Conservation (phyloP, 2,329 filamentous ascomycete species). For the Penicillium freii region DNA sequence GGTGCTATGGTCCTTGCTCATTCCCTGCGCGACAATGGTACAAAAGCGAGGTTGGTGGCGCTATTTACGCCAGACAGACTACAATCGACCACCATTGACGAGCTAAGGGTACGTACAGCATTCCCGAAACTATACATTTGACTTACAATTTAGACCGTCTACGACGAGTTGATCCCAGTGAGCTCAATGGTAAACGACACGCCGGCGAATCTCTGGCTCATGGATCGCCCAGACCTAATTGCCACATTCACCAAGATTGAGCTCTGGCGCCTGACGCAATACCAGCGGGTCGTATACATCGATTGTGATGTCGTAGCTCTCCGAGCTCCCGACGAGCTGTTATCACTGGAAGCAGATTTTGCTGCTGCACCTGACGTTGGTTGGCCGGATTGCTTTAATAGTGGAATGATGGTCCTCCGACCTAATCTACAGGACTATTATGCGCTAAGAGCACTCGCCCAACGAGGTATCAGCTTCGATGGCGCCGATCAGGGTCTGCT, state of each 20-base stretch:
- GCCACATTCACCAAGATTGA: slow-evolving; percentile 96
- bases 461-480: slow-evolving; percentile 88
- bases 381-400: slow-evolving; percentile 98
- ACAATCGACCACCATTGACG: slow-evolving; percentile 68
- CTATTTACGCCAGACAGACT: slow-evolving; percentile 80
- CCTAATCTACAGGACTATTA: slow-evolving; percentile 87
- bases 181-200: slow-evolving; percentile 72
- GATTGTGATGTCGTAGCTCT: slow-evolving; percentile 93
- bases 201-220: slow-evolving; percentile 81
- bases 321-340: slow-evolving; percentile 88
- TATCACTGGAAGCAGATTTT: slow-evolving; percentile 62
- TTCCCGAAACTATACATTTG: neutral
- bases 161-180: slow-evolving; percentile 85
- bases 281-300: slow-evolving; percentile 88
- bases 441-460: slow-evolving; percentile 77
- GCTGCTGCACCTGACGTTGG: slow-evolving; percentile 88
- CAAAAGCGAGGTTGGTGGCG: slow-evolving; percentile 79
- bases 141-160: slow-evolving; percentile 61
- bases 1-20: slow-evolving; percentile 92
- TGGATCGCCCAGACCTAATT: slow-evolving; percentile 86
- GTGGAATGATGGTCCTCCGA: slow-evolving; percentile 88
- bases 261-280: slow-evolving; percentile 88
- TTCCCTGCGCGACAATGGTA: slow-evolving; percentile 86
- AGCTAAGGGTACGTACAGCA: slow-evolving; percentile 64
- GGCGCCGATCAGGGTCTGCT: slow-evolving; percentile 93